Base-by-base conservation (phyloP, 2,329 filamentous ascomycete genomes). In the Fusarium verrucosum region DNA sequence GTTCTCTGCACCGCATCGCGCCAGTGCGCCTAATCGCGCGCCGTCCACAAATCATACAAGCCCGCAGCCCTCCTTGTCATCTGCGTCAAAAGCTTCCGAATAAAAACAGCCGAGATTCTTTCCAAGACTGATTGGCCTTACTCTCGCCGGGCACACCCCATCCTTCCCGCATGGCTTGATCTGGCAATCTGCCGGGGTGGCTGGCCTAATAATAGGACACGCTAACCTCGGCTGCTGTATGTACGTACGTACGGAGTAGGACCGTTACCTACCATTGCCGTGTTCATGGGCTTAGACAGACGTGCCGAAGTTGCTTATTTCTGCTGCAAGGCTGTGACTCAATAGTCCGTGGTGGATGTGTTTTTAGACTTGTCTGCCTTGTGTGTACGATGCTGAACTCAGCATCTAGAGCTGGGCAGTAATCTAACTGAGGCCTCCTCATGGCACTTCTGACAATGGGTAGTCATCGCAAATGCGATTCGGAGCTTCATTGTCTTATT, bases 1-100 rank as follows among this genome's bases (percentile, higher is more conserved):
- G 56, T 60, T 60, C 35, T 33, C 49, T 68, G 45, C 58, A 71
- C 51, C 46, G 66, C 69, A 71, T 53, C 46, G 66, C 69, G 69
- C 47, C 65, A 71, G 62, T 70, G 64, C 68, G 68, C 50, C 62
- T 70, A 70, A 60, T 55, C 69, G 69, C 69, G 69, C 58, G 68
- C 53, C 64, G 47, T 52, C 64, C 26, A 30, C 68, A 66, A 71
- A 71, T 68, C 68, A 71, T 23, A 60, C 47, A 44, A 54, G 42
- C 16, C 28, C 25, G 26, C 50, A 57, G 20, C 47, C 64, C 61
- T 58, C 64, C 64, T 56, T 54, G 64, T 50, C 50, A 59, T 42
- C 36, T 50, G 44, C 50, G 42, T 37, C 58, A 57, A 64, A 51
- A 49, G 35, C 30, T 45, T 57, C 33, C 32, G 32, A 20, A 44